phyloP scores from a whole-genome alignment of 2,329 filamentous ascomycete genomes.

The Aureobasidium uvarum region DNA sequence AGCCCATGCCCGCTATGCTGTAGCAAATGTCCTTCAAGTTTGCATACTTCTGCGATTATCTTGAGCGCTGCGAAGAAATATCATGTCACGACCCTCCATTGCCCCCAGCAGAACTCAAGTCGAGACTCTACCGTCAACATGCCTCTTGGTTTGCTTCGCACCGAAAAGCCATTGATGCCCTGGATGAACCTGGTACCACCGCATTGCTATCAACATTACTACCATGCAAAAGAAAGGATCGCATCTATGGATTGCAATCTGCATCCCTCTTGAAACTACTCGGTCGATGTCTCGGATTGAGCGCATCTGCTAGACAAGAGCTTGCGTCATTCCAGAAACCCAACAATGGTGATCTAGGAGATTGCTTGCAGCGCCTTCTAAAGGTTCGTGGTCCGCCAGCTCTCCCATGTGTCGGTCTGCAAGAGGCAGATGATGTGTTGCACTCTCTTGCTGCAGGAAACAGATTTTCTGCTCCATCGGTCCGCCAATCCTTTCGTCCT shows the following conservation, averaged over 20 bases:
- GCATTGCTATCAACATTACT: constrained; percentile 74
- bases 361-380: constrained; percentile 67
- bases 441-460: constrained; percentile 65
- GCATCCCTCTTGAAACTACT: constrained; percentile 64
- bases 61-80: constrained; percentile 63
- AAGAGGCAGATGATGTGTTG: constrained; percentile 68
- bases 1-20: neutral
- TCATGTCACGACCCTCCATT: constrained; percentile 44
- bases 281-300: constrained; percentile 63
- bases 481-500: constrained; percentile 43
- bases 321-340: constrained; percentile 62
- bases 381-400: constrained; percentile 51
- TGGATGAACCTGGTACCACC: constrained; percentile 54
- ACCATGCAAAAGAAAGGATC: constrained; percentile 71
- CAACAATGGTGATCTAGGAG: constrained; percentile 65
- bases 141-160: constrained; percentile 66
- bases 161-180: constrained; percentile 56
- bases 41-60: constrained; percentile 63
- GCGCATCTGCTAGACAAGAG: constrained; percentile 58
- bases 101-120: constrained; percentile 37
- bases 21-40: constrained; percentile 50
- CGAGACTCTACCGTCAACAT: constrained; percentile 28
- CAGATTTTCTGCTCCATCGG: constrained; percentile 66
- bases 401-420: constrained; percentile 56
- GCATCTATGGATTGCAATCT: constrained; percentile 70